Evolutionary conservation across 2,329 filamentous ascomycete species (phyloP), one percentile per base, ranked within the genome.

Genomic region (Fonsecaea pugnacius): DNA sequence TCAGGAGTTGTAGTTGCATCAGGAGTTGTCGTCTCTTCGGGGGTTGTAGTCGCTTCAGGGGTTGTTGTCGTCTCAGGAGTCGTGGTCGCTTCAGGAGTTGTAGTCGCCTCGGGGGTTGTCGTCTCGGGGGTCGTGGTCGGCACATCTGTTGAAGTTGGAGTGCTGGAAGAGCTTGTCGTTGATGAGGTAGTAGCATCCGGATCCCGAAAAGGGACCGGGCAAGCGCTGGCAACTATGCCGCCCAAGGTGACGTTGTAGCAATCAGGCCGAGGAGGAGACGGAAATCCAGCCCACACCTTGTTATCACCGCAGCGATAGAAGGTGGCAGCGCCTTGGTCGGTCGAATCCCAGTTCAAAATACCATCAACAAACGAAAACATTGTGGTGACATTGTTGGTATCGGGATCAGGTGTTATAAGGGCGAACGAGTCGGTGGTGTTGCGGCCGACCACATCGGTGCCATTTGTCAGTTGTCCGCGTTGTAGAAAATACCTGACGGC

Each of bases 231-330:
- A 3, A 53, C 59, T 16, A 71, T 67, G 43, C 66, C 69, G 36
- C 69, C 69, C 40, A 71, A n/a, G 0, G 54, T 63, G 30, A 67
- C 63, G 1, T 24, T n/a, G 48, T 63, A 64, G 40, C 69, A 71
- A 50, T 67, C 61, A 24, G 35, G 21, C 46, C 14, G 32, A 1
- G 66, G 62, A 24, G 69, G 62, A 60, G 51, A 60, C 4, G 64
- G 66, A 40, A 69, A 71, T n/a, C 69, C 69, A 30, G 68, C 64
- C 46, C 63, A 71, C 6, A 70, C 51, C 2, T 51, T 33, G 30
- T 58, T 62, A 38, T 66, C 61, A 32, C 52, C 58, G 55, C 69
- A 71, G 38, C 64, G 64, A 43, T 70, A 71, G 55, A 69, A 69
- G 8, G 33, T 61, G 6, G 64, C 69, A 16, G 40, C 18, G 4